Percentiles rank a stretch among this genome's conserved stretches.
Conservation (phyloP, 2,329 filamentous ascomycete species). For the Biscogniauxia mediterranea region DNA sequence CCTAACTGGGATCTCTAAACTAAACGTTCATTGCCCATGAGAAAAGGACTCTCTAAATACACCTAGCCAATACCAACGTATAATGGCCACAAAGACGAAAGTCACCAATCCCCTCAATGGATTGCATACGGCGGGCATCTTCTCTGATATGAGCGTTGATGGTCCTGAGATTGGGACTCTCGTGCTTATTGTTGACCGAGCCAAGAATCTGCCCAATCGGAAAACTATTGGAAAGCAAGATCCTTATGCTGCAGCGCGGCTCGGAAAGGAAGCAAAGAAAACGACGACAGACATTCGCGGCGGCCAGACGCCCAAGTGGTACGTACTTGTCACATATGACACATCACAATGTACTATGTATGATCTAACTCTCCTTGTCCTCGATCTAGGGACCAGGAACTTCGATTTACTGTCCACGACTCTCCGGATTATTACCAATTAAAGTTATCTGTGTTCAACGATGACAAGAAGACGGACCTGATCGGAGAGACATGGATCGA, state of each 20-base stretch:
- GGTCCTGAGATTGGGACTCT: constrained; percentile 91
- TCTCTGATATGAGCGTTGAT: constrained; percentile 89
- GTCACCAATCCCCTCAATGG: constrained; percentile 52
- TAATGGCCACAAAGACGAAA: constrained; percentile 55
- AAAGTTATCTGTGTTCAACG: constrained; percentile 95
- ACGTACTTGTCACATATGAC: constrained; percentile 36
- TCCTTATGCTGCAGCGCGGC: constrained; percentile 88
- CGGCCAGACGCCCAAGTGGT: constrained; percentile 96
- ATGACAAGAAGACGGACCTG: constrained; percentile 95
- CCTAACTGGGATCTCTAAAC: not conserved
- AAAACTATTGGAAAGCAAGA: constrained; percentile 99
- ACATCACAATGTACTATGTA: not conserved
- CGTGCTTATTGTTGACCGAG: constrained; percentile 87
- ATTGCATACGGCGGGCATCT: constrained; percentile 87
- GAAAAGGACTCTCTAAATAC: constrained; percentile 3
- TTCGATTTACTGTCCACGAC: constrained; percentile 94
- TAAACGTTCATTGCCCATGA: constrained; percentile 7
- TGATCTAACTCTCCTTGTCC: constrained; percentile 17
- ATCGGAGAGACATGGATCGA: constrained; percentile 94
- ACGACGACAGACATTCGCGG: constrained; percentile 91
- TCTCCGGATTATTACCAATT: constrained; percentile 94
- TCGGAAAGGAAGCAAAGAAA: constrained; percentile 97
- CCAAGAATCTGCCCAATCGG: constrained; percentile 94
- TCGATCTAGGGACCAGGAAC: constrained; percentile 82
- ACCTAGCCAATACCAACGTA: constrained; percentile 17